These are phyloP conservation scores for Malus hybrid DNA, from an alignment of 331 rosid species.

Conservation along the genomic window DNA sequence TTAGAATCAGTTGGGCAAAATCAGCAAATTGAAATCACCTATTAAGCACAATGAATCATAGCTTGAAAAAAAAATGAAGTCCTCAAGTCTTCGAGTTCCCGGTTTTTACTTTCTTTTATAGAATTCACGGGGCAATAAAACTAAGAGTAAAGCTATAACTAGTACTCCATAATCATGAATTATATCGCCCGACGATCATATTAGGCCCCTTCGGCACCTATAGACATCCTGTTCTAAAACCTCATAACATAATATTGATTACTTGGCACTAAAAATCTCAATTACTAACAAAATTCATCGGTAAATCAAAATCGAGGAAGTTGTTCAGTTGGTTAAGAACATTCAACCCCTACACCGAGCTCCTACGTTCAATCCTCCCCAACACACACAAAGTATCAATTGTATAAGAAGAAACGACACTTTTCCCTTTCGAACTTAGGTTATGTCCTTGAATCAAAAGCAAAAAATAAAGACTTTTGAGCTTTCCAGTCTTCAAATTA, in stretches of 20 bases:
- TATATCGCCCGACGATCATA: no score
- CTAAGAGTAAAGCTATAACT: no score
- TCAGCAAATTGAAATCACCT: neutral
- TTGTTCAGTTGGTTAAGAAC: no score
- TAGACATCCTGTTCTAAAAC: no score
- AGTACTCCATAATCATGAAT: no score
- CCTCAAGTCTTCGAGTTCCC: neutral
- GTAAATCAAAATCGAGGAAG: no score
- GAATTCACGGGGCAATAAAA: neutral
- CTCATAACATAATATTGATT: neutral
- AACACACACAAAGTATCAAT: no score
- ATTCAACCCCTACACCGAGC: no score
- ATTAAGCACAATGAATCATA: neutral
- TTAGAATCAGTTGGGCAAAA: constrained; percentile 11
- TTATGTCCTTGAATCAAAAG: neutral
- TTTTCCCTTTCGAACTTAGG: neutral
- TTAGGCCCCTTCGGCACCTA: no score
- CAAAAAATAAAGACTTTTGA: neutral
- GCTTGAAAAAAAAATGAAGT: neutral
- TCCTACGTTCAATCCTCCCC: no score
- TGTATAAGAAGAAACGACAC: neutral
- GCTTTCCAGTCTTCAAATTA: neutral
- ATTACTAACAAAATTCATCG: neutral
- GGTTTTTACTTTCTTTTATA: neutral
- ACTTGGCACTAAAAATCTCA: neutral